Evolutionary conservation across 2,329 filamentous ascomycete genomes (phyloP).

Genomic region (Arthrobotrys iridis): DNA sequence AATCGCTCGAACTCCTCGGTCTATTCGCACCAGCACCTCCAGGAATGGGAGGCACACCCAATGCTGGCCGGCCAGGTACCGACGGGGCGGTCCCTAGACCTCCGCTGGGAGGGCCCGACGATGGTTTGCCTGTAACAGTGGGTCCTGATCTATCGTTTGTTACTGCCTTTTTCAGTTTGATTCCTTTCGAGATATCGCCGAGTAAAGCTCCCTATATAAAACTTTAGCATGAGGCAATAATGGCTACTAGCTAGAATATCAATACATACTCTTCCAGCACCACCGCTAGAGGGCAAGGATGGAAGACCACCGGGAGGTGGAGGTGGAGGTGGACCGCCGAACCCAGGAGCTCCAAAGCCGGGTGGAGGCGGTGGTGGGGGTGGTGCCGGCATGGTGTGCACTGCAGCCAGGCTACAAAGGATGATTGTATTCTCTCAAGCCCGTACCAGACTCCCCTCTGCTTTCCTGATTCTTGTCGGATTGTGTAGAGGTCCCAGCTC

Average conservation of each 20-base stretch:
- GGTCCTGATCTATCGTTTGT: constrained; percentile 94
- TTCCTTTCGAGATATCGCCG: constrained; percentile 84
- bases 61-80: constrained; percentile 39
- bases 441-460: neutral
- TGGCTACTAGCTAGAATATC: neutral
- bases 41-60: constrained; percentile 40
- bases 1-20: constrained; percentile 51
- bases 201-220: constrained; percentile 78
- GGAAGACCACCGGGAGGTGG: constrained; percentile 55
- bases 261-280: constrained; percentile 44
- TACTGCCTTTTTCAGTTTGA: constrained; percentile 80
- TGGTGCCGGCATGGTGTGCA: constrained; percentile 30
- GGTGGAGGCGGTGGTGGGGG: constrained; percentile 56
- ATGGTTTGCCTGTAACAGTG: constrained; percentile 66
- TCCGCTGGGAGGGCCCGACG: constrained; percentile 64
- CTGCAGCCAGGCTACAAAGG: constrained; percentile 4
- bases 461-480: neutral
- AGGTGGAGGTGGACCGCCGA: constrained; percentile 55
- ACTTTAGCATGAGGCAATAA: constrained; percentile 1
- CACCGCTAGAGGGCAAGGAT: constrained; percentile 37
- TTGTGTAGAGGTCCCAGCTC: too few relatives aligned
- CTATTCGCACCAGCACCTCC: constrained; percentile 37
- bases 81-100: constrained; percentile 28
- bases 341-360: constrained; percentile 43
- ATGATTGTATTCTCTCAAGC: neutral